Evolutionary conservation across 306 rosid genomes (phyloP), one percentile per base, ranked within the genome.

Genomic region (Dicorynia guianensis): DNA sequence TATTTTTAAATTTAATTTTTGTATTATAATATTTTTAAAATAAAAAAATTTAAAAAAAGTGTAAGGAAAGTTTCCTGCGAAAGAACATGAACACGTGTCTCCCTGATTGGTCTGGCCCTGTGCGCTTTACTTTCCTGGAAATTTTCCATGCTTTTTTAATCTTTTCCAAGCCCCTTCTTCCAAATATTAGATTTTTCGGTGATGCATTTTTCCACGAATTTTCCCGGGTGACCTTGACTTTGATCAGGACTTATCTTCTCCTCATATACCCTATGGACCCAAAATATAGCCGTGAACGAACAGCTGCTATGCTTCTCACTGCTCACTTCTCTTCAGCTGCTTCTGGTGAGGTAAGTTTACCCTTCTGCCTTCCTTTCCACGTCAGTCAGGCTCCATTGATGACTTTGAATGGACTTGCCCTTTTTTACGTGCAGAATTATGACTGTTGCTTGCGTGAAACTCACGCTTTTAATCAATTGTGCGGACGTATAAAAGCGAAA

Each of bases 141-240:
- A 25, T 2, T 25, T 25, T 25, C 30, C 30, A 25, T 2, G 30
- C 30, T 25, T 25, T 25, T 25, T 15, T 1, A 17, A 19, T 20
- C 13, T 35, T 75, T 65, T 49, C 7, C 60, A 65, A 55, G 44
- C 49, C 80, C 39, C 57, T 49, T 76, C 4, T 11, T 13, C 20
- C 6, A 60, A 52, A 68, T 19, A 40, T 14, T 7, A 11, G 54
- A 44, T 15, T 62, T 15, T 3, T 0, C 10, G 6, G 17, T 17
- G 34, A 38, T 79, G 47, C 17, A 40, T 59, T 67, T 56, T 81
- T 33, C 62, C n/a, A 54, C 5, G 56, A 57, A 18, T 68, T 68
- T 80, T 71, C 57, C 81, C 18, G 52, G 50, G 9, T 71, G 60
- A 19, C 72, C 35, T 77, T 78, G 77, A 80, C 85, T 69, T 25